These are phyloP conservation scores for Rhizopogon roseolus DNA, from an alignment of 768 basidiomycete species.

Conservation along the genomic window DNA sequence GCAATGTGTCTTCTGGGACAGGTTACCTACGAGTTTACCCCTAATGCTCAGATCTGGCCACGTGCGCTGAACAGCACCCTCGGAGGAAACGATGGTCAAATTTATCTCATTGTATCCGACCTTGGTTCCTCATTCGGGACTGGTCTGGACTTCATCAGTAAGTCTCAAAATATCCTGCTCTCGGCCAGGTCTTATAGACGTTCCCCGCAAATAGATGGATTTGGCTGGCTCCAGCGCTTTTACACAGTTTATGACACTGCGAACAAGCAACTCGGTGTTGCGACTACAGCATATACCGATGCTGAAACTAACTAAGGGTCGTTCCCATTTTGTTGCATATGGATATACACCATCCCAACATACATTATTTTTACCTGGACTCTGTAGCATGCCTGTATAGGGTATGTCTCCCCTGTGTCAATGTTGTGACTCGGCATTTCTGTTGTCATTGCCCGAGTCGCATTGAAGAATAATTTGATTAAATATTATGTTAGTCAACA, in stretches of 20 bases:
- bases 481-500: too few relatives aligned
- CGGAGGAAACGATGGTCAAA: constrained; percentile 43
- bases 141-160: constrained; percentile 65
- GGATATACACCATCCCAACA: too few relatives aligned
- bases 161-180: constrained; percentile 9
- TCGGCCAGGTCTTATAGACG: background rate
- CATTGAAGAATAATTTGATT: too few relatives aligned
- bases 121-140: constrained; percentile 44
- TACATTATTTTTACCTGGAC: too few relatives aligned
- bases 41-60: constrained; percentile 71
- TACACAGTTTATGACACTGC: constrained; percentile 47
- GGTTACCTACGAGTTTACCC: constrained; percentile 49
- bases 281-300: constrained; percentile 34
- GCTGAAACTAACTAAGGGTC: constrained; percentile 33
- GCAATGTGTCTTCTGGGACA: constrained; percentile 13
- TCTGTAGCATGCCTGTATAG: too few relatives aligned
- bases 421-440: too few relatives aligned
- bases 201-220: constrained; percentile 36
- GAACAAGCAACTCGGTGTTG: constrained; percentile 17
- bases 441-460: too few relatives aligned
- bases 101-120: constrained; percentile 54
- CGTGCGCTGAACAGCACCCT: constrained; percentile 51
- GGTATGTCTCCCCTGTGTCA: too few relatives aligned
- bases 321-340: background rate
- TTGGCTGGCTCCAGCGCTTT: constrained; percentile 56